phyloP scores from a whole-genome alignment of 2,329 filamentous ascomycete genomes.

The Aspergillus transmontanensis region DNA sequence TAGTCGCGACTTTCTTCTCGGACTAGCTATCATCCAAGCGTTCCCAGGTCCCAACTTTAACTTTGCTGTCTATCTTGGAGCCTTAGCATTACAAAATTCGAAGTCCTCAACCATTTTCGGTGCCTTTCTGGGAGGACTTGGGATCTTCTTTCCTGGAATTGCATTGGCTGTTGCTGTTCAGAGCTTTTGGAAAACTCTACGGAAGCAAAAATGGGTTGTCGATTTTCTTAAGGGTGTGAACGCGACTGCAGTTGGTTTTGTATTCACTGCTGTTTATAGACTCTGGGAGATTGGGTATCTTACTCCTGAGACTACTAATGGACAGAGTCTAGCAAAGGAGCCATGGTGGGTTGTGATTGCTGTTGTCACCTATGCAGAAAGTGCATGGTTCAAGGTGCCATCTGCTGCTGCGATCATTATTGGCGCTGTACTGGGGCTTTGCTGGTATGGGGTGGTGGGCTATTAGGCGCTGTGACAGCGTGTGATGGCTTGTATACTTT shows the following conservation, averaged over 20 bases:
- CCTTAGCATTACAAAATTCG: slow-evolving; percentile 46
- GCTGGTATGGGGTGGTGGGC: slow-evolving; percentile 50
- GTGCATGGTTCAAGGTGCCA: slow-evolving; percentile 51
- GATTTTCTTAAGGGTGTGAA: slow-evolving; percentile 59
- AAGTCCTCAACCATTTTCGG: slow-evolving; percentile 45
- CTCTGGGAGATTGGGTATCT: slow-evolving; percentile 65
- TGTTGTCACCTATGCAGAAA: slow-evolving; percentile 51
- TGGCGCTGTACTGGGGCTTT: slow-evolving; percentile 51
- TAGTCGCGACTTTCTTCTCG: slow-evolving; percentile 70
- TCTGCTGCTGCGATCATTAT: slow-evolving; percentile 49
- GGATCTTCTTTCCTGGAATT: slow-evolving; percentile 43
- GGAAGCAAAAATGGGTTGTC: slow-evolving; percentile 51
- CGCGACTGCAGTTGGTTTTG: slow-evolving; percentile 61
- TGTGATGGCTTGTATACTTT: too few relatives aligned
- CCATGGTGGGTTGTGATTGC: slow-evolving; percentile 67
- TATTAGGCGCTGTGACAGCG: not conserved
- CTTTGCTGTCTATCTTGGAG: slow-evolving; percentile 61
- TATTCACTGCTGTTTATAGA: slow-evolving; percentile 66
- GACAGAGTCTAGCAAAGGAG: slow-evolving; percentile 58
- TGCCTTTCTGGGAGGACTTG: slow-evolving; percentile 54
- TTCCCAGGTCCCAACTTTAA: slow-evolving; percentile 63
- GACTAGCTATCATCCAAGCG: slow-evolving; percentile 70
- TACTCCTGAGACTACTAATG: slow-evolving; percentile 50
- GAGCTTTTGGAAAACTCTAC: slow-evolving; percentile 58
- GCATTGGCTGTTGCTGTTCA: slow-evolving; percentile 37